Percentiles rank a stretch among this genome's conserved stretches.
These are phyloP conservation scores for Serendipita vermifera DNA, from an alignment of 768 basidiomycete species.

Conservation along the genomic window DNA sequence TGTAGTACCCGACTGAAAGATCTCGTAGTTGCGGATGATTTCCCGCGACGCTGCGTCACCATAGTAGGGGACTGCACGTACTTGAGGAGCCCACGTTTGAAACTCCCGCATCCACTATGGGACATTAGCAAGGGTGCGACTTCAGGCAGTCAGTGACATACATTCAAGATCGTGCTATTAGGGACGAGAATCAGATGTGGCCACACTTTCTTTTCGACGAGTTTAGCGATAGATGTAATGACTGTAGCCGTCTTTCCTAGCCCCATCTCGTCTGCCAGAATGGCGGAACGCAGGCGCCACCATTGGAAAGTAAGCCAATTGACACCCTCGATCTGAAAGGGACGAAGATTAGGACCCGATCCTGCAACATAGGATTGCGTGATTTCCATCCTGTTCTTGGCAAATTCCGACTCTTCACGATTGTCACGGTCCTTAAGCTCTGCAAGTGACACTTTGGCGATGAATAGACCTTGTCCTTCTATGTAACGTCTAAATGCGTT, in stretches of 20 bases:
- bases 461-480: slow-evolving; percentile 42
- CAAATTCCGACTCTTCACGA: slow-evolving; percentile 45
- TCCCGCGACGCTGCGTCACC: slow-evolving; percentile 71
- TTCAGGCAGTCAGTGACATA: too few species aligned
- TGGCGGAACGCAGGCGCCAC: slow-evolving; percentile 75
- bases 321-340: slow-evolving; percentile 44
- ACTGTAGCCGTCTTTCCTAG: slow-evolving; percentile 90
- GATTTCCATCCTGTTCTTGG: slow-evolving; percentile 30
- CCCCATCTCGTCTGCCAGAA: slow-evolving; percentile 97
- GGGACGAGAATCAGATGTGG: slow-evolving; percentile 90
- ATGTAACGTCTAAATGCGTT: slow-evolving; percentile 57
- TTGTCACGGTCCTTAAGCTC: slow-evolving; percentile 36
- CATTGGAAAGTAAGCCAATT: slow-evolving; percentile 81
- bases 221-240: slow-evolving; percentile 63
- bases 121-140: too few species aligned
- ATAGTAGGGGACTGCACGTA: slow-evolving; percentile 72
- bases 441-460: slow-evolving; percentile 37
- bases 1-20: slow-evolving; percentile 39
- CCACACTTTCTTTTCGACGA: slow-evolving; percentile 41
- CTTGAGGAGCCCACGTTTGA: slow-evolving; percentile 51
- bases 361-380: slow-evolving; percentile 16
- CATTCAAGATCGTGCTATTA: slow-evolving; percentile 87
- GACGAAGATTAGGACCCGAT: not conserved
- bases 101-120: slow-evolving; percentile 98
- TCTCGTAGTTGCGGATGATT: slow-evolving; percentile 68